Evolutionary conservation across 1,284 basidiomycete genomes (phyloP).

Genomic region (Ceratobasidium sp.): DNA sequence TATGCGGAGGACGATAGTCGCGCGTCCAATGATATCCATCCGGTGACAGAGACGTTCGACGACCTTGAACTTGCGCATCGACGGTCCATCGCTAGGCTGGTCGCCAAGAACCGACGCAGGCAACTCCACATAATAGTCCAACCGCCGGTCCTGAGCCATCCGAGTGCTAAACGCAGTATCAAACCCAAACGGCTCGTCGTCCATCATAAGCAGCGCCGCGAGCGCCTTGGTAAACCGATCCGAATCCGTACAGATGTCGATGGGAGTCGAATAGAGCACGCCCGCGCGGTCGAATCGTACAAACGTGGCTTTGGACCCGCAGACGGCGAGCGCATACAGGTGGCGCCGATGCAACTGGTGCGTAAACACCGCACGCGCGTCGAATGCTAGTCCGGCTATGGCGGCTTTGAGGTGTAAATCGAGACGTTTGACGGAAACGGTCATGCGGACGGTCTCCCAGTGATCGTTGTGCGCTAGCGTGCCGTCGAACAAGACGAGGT

Average conservation of each 20-base stretch:
- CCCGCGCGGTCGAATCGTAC: slow-evolving; percentile 36
- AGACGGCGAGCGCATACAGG: slow-evolving; percentile 21
- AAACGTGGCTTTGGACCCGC: slow-evolving; percentile 33
- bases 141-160: background rate
- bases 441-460: slow-evolving; percentile 24
- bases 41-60: slow-evolving; percentile 19
- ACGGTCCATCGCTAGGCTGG: background rate
- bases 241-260: slow-evolving; percentile 18
- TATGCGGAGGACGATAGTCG: slow-evolving; percentile 30
- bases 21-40: slow-evolving; percentile 7
- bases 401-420: slow-evolving; percentile 22
- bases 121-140: slow-evolving; percentile 36
- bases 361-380: slow-evolving; percentile 9
- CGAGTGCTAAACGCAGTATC: slow-evolving; percentile 14
- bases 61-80: slow-evolving; percentile 14
- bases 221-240: slow-evolving; percentile 31
- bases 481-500: slow-evolving; percentile 21
- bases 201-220: slow-evolving; percentile 28
- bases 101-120: slow-evolving; percentile 3
- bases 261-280: slow-evolving; percentile 20
- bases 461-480: background rate
- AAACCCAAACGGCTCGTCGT: slow-evolving; percentile 9
- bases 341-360: slow-evolving; percentile 32
- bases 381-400: background rate
- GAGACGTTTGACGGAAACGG: background rate